Base-by-base conservation (phyloP, 306 rosid genomes). In the Abrus pulchellus region DNA sequence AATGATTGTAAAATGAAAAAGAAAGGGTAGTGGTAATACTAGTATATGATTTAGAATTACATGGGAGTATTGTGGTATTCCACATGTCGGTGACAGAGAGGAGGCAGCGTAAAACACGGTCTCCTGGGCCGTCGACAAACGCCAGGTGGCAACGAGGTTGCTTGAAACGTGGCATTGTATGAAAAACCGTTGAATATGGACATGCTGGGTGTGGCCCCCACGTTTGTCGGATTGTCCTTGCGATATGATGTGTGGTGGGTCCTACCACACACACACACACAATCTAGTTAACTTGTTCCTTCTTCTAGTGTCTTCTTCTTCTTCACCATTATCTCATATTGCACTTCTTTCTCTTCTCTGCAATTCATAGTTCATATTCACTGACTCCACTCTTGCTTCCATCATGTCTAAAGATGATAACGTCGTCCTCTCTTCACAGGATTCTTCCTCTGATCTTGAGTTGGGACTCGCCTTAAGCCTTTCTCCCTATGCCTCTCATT, bases 371-470 rank as follows among this genome's bases (percentile, higher is more conserved):
- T 59, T 59, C 65, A 9, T 59, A 29, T 59, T 57, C 64, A 3
- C 7, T 59, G 33, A 20, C 61, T 1, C 20, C 45, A 32, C 54
- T 50, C 32, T 12, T 57, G 6, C 20, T 10, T 9, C 3, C 55
- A 45, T 49, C 40, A 60, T 92, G 50, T 92, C 92, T 7, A 92
- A 53, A 60, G 92, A 90, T 6, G 91, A 92, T 41, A 87, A 83
- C 80, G 53, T 90, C 69, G 85, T 82, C 13, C 45, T 88, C 62
- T 92, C 94, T 2, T 89, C 93, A 0, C 93, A 92, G 93, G 93
- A 86, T 72, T 90, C 97, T 49, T 90, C 91, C 0, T 83, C 90
- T 48, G 83, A 88, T 36, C 90, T 92, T 77, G 90, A 92, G 56
- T 84, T 93, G 79, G 88, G 84, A 47, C 90, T 68, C 11, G 27